These are phyloP conservation scores for Hyaloscypha bicolor DNA, from an alignment of 495 filamentous ascomycete species.

Conservation along the genomic window DNA sequence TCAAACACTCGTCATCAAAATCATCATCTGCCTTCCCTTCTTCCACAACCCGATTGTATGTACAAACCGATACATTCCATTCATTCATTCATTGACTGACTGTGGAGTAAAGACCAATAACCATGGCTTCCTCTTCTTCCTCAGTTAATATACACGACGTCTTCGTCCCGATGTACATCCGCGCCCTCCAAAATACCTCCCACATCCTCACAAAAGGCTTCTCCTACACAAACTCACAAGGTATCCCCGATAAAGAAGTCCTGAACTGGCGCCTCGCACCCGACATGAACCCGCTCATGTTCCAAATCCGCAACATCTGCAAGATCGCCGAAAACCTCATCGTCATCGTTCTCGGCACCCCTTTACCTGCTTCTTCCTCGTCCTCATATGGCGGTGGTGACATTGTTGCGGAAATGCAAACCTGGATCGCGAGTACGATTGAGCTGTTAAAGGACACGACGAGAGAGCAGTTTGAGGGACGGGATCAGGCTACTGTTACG, in stretches of 20 bases:
- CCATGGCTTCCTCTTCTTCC: not conserved
- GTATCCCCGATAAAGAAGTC: constrained; percentile 23
- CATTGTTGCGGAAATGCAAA: constrained; percentile 5
- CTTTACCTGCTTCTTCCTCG: not conserved
- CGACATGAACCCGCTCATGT: constrained; percentile 23
- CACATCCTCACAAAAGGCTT: constrained; percentile 30
- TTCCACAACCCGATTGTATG: no score
- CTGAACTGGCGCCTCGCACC: constrained; percentile 22
- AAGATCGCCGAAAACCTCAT: constrained; percentile 17
- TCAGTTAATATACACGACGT: constrained; percentile 18
- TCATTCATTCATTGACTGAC: no score
- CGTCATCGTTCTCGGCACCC: constrained; percentile 3
- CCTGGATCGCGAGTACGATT: constrained; percentile 5
- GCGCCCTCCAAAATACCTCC: constrained; percentile 14
- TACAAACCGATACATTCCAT: no score
- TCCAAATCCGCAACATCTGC: constrained; percentile 18
- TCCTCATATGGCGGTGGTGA: no score
- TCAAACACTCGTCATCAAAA: no score
- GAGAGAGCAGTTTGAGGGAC: constrained; percentile 14
- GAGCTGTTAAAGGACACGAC: constrained; percentile 1
- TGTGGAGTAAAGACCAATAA: no score
- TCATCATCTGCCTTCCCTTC: no score
- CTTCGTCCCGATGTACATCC: constrained; percentile 16
- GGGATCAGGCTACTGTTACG: constrained; percentile 5
- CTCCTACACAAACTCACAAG: constrained; percentile 12